Conservation (phyloP, 257 asterid genomes). For the Solanum virginianum region DNA sequence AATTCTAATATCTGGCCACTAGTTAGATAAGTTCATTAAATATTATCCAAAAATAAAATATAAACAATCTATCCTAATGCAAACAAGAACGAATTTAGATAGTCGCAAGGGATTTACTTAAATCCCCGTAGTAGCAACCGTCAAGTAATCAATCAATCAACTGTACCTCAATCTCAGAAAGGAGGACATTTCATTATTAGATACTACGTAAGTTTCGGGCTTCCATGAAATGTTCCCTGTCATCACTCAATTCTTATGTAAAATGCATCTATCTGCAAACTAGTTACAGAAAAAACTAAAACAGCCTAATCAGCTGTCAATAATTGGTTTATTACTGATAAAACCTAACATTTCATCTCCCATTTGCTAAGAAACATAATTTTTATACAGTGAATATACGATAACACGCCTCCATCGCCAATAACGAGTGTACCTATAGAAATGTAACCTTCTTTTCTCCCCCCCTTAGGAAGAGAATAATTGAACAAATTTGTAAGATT, state of each 20-base stretch:
- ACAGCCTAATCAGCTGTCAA: not conserved
- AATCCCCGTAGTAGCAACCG: not conserved
- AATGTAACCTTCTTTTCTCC: not conserved
- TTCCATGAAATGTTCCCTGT: not conserved
- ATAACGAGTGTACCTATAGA: not conserved
- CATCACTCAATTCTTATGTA: not conserved
- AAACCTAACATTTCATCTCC: not conserved
- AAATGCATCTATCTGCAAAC: not conserved
- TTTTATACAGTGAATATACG: not conserved
- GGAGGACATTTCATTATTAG: not conserved
- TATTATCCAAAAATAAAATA: not conserved
- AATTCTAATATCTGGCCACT: not conserved
- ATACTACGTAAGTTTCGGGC: not conserved
- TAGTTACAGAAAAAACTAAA: not conserved
- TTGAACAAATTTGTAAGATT: not conserved
- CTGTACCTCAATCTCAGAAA: not conserved
- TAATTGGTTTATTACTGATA: not conserved
- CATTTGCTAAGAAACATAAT: not conserved
- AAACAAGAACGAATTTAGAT: no score
- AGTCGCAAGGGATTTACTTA: no score
- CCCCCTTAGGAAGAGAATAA: not conserved
- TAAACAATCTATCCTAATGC: not conserved
- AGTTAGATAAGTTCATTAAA: not conserved
- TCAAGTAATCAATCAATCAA: not conserved
- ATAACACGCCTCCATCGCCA: not conserved